These are phyloP conservation scores for Stellera chamaejasme DNA, from an alignment of 345 rosid genomes.

Conservation along the genomic window DNA sequence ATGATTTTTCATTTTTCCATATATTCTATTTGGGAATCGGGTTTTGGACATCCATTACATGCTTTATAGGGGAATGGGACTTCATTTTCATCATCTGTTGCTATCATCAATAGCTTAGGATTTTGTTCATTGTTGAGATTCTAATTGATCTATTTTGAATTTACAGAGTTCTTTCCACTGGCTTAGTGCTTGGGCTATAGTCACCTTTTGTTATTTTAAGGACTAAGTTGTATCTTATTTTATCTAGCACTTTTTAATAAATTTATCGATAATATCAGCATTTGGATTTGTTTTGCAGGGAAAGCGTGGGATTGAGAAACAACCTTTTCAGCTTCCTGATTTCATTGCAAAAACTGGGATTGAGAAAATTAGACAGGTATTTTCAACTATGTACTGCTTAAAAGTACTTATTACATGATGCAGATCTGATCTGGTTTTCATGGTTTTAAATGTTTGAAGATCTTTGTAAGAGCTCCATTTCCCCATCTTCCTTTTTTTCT, in stretches of 20 bases:
- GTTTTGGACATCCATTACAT: conserved; percentile 22
- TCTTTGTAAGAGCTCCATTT: too few relatives aligned
- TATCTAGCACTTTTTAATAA: conserved; percentile 6
- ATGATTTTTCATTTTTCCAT: conserved; percentile 27
- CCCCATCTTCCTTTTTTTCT: neutral
- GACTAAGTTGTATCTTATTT: conserved; percentile 4
- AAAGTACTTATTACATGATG: neutral
- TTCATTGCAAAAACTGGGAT: conserved; percentile 99
- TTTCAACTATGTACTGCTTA: neutral
- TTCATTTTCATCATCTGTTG: neutral
- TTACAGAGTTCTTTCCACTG: conserved; percentile 51
- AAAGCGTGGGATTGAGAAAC: conserved; percentile 99
- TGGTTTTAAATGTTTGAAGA: neutral
- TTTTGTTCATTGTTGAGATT: conserved; percentile 15
- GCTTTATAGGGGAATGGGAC: conserved; percentile 10
- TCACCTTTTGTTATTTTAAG: conserved; percentile 14
- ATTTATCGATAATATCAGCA: conserved; percentile 28
- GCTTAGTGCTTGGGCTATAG: conserved; percentile 34
- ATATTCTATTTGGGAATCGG: conserved; percentile 30
- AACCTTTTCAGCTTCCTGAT: conserved; percentile 98
- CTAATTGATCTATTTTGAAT: conserved; percentile 49
- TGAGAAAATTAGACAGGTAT: conserved; percentile 99
- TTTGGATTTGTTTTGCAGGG: conserved; percentile 58
- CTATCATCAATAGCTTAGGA: conserved; percentile 5
- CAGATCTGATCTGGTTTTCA: neutral